Evolutionary conservation across 2,329 filamentous ascomycete species (phyloP), one percentile per base, ranked within the genome.

Genomic region (Botryotinia narcissicola): DNA sequence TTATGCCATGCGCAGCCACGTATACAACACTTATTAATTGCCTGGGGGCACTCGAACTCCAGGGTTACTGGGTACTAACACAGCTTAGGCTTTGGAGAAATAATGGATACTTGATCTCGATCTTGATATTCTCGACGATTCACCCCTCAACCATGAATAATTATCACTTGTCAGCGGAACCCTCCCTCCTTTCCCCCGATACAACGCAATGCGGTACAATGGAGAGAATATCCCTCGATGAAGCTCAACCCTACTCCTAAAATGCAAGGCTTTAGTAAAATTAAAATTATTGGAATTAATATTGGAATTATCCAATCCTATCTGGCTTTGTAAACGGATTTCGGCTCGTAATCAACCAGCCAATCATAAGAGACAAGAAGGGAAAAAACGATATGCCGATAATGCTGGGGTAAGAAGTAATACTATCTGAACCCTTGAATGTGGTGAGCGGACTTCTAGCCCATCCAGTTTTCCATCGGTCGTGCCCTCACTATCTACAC

Each of bases 1-100:
- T 62, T 20, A 18, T 62, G 35, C 37, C 18, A 64, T 66, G 69
- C 69, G 69, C 69, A 71, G 69, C 69, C 69, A 71, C 69, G 69
- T 64, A 71, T 71, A 35, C 69, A 71, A 12, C 37, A 37, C 18
- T 64, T 12, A 25, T 64, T 8, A 25, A 69, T 57, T 37, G n/a
- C 35, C 66, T 16, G n/a, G 57, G 48, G 57, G 16, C 29, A 44
- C 25, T 57, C 66, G 18, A 69, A 57, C 40, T 57, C 48, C 32
- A 42, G 48, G 48, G 29, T 14, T 22, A 3, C 37, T 42, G 14
- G 48, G 48, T 25, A 42, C 66, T 22, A 18, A 32, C 51, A 57
- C 32, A 32, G 35, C 35, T 32, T 32, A 57, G 48, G n/a, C n/a
- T 29, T 29, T 29, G 51, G 51, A 64, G 42, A 71, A 64, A 64